A percentile compares a stretch with the other conserved stretches of the same genome.
Conservation (phyloP, 805 yeast genomes). For the Yamadazyma philogaea region DNA sequence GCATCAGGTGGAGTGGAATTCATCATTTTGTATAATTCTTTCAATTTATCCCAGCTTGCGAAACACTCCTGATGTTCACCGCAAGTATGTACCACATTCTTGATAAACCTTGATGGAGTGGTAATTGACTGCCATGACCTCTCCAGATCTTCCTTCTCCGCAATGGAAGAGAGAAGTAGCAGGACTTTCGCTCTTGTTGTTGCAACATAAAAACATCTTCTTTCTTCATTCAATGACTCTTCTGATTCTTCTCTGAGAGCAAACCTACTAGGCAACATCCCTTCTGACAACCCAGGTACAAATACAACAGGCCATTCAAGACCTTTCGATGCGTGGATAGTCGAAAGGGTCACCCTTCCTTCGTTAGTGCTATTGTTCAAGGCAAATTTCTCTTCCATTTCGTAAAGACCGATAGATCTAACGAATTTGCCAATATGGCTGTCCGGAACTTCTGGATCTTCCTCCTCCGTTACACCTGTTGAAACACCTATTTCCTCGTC, state of each 20-base stretch:
- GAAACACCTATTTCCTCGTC: conserved; percentile 21
- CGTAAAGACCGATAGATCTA: conserved; percentile 34
- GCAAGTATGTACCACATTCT: conserved; percentile 11
- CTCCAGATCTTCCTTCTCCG: conserved; percentile 10
- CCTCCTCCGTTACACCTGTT: conserved; percentile 14
- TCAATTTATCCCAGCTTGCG: conserved; percentile 14
- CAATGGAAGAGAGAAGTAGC: conserved; percentile 43
- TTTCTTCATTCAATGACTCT: conserved; percentile 61
- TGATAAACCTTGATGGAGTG: conserved; percentile 28
- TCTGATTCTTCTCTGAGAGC: conserved; percentile 32
- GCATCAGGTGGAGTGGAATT: neutral
- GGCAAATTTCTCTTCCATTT: conserved; percentile 20
- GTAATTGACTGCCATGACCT: conserved; percentile 5
- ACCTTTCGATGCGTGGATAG: conserved; percentile 92
- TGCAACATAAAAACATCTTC: conserved; percentile 85
- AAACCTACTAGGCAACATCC: conserved; percentile 58
- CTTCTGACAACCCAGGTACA: conserved; percentile 68
- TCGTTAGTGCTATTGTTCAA: conserved; percentile 13
- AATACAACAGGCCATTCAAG: conserved; percentile 94
- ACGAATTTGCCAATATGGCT: conserved; percentile 26
- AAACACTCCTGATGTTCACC: conserved; percentile 19
- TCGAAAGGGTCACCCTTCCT: conserved; percentile 52
- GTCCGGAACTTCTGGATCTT: conserved; percentile 13
- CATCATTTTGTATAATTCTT: conserved; percentile 19
- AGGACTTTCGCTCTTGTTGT: conserved; percentile 73